Evolutionary conservation across 768 basidiomycete species (phyloP).

Genomic region (Amanita fuliginea): DNA sequence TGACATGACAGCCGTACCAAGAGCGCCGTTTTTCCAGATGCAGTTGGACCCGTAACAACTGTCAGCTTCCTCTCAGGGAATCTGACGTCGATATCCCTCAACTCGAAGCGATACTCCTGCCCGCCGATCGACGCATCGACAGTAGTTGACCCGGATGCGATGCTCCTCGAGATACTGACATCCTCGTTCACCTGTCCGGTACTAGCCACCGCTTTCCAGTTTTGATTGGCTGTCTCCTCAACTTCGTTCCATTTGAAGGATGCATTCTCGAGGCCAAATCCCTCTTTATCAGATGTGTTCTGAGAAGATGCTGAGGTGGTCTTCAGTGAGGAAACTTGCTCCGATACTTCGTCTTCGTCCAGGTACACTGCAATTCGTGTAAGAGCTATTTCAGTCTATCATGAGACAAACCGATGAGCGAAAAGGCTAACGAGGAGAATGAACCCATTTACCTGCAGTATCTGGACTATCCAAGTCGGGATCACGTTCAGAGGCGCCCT

Average conservation of each 20-base stretch:
- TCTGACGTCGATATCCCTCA: slow-evolving; percentile 50
- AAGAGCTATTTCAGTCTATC: slow-evolving; percentile 51
- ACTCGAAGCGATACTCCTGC: slow-evolving; percentile 47
- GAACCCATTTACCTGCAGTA: slow-evolving; percentile 41
- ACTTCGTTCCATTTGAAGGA: slow-evolving; percentile 56
- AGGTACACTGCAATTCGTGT: slow-evolving; percentile 60
- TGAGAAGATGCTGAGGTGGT: slow-evolving; percentile 20
- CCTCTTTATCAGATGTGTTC: slow-evolving; percentile 22
- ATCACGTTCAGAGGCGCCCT: slow-evolving; percentile 70
- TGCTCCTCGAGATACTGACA: slow-evolving; percentile 12
- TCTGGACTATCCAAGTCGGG: slow-evolving; percentile 68
- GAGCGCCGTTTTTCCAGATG: slow-evolving; percentile 74
- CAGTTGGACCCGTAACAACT: slow-evolving; percentile 69
- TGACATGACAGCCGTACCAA: slow-evolving; percentile 30
- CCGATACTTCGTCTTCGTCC: slow-evolving; percentile 58
- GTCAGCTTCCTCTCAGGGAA: slow-evolving; percentile 70
- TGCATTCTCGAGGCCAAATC: slow-evolving; percentile 48
- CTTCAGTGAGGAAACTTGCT: slow-evolving; percentile 58
- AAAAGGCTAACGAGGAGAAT: neutral
- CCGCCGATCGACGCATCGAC: slow-evolving; percentile 13
- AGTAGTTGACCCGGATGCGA: slow-evolving; percentile 13
- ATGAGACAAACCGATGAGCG: neutral
- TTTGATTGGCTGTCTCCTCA: slow-evolving; percentile 16
- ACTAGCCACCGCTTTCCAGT: slow-evolving; percentile 6
- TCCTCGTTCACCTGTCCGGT: neutral